Conservation (phyloP, 2,329 filamentous ascomycete genomes). For the Blastomyces gilchristii region DNA sequence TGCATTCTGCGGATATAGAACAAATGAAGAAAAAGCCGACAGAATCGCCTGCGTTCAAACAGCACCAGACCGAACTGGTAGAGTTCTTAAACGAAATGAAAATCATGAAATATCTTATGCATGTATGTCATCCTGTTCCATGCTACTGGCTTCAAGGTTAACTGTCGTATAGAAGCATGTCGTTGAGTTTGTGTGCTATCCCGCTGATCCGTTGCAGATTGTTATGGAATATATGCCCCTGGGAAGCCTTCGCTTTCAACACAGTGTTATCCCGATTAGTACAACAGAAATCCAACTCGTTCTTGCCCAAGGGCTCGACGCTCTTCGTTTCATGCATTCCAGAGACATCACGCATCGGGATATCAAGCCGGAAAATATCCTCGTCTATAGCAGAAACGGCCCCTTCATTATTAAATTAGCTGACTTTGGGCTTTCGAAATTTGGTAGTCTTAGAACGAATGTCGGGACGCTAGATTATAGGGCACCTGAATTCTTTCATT, state of each 20-base stretch:
- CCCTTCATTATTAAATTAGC: slow-evolving; percentile 12
- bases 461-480: not conserved
- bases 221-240: slow-evolving; percentile 11
- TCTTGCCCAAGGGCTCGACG: slow-evolving; percentile 5
- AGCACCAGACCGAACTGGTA: no score
- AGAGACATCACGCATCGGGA: slow-evolving; percentile 16
- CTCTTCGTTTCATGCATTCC: slow-evolving; percentile 15
- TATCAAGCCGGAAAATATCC: slow-evolving; percentile 18
- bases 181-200: slow-evolving; percentile 9
- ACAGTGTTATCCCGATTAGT: not conserved
- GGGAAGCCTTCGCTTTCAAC: not conserved
- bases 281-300: not conserved
- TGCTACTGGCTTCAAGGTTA: not conserved
- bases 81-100: slow-evolving; percentile 9
- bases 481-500: slow-evolving; percentile 3
- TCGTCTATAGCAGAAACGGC: slow-evolving; percentile 8
- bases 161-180: slow-evolving; percentile 12
- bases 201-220: not conserved
- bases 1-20: not conserved
- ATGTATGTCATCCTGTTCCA: slow-evolving; percentile 10
- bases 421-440: slow-evolving; percentile 16
- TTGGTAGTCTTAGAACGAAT: not conserved
- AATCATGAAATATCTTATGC: slow-evolving; percentile 12
- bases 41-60: no score
- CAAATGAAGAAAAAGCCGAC: no score